A percentile compares a stretch with the other conserved stretches of the same genome.
Conservation (phyloP, 2,329 filamentous ascomycete genomes). For the Juglanconis juglandina region DNA sequence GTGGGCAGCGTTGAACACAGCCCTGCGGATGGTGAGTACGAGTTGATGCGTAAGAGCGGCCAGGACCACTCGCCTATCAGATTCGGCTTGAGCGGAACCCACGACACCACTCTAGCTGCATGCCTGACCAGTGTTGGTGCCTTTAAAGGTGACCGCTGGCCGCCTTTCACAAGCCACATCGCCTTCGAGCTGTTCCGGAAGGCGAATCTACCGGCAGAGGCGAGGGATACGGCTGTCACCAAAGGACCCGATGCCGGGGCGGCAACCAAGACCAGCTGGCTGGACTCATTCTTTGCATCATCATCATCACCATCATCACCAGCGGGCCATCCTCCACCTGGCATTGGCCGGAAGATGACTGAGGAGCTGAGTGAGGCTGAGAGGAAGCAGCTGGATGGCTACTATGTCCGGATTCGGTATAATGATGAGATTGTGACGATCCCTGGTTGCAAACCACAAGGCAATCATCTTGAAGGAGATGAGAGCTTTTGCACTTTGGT, state of each 20-base stretch:
- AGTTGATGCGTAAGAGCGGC: constrained; percentile 37
- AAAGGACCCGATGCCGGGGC: background rate
- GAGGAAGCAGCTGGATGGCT: constrained; percentile 61
- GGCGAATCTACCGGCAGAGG: constrained; percentile 27
- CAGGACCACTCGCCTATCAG: constrained; percentile 51
- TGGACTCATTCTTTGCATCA: constrained; percentile 30
- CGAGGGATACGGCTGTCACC: constrained; percentile 20
- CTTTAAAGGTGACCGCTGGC: constrained; percentile 73
- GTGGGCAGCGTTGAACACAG: constrained; percentile 60
- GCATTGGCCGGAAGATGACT: constrained; percentile 60
- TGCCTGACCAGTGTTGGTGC: constrained; percentile 75
- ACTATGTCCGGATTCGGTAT: constrained; percentile 87
- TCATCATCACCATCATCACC: constrained; percentile 17
- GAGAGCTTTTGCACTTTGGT: constrained; percentile 87
- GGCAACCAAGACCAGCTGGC: constrained; percentile 27
- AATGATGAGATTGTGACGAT: constrained; percentile 81
- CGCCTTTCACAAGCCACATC: constrained; percentile 88
- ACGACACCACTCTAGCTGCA: constrained; percentile 88
- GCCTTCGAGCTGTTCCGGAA: constrained; percentile 84
- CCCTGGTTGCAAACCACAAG: constrained; percentile 71
- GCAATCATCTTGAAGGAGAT: constrained; percentile 83
- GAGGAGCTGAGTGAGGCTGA: constrained; percentile 55
- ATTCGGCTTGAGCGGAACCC: constrained; percentile 79
- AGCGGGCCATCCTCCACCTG: constrained; percentile 32
- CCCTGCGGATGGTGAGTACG: constrained; percentile 51